A percentile compares a stretch with the other conserved stretches of the same genome.
Evolutionary conservation across 495 filamentous ascomycete genomes (phyloP).

Genomic region (Aspergillus mulundensis): DNA sequence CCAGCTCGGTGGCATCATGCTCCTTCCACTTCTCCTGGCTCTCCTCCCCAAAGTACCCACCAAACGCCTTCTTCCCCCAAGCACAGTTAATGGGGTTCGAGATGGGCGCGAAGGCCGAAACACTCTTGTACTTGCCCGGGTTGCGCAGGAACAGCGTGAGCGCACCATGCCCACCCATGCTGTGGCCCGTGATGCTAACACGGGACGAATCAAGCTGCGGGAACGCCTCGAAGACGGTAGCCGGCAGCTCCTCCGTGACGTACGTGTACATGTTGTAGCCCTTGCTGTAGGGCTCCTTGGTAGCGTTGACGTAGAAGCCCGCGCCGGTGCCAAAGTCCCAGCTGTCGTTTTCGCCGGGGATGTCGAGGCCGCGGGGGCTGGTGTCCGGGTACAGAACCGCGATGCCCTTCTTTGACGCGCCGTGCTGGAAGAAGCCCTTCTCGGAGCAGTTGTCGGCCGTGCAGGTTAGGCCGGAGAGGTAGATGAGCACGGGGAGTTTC

Average conservation of each 20-base stretch:
- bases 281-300: slow-evolving; percentile 60
- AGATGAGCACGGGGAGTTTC: slow-evolving; percentile 85
- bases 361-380: slow-evolving; percentile 75
- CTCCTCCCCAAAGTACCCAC: slow-evolving; percentile 78
- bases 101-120: slow-evolving; percentile 90
- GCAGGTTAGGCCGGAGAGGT: slow-evolving; percentile 91
- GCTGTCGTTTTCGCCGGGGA: slow-evolving; percentile 73
- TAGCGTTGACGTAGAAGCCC: slow-evolving; percentile 94
- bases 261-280: slow-evolving; percentile 95
- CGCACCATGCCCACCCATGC: slow-evolving; percentile 96
- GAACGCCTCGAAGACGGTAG: slow-evolving; percentile 64
- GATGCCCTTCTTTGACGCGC: slow-evolving; percentile 71
- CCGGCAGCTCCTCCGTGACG: slow-evolving; percentile 74
- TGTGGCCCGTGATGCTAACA: slow-evolving; percentile 84
- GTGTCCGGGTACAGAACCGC: slow-evolving; percentile 94
- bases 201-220: slow-evolving; percentile 59
- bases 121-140: slow-evolving; percentile 80
- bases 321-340: slow-evolving; percentile 92
- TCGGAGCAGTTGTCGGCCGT: slow-evolving; percentile 94
- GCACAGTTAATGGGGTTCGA: slow-evolving; percentile 78
- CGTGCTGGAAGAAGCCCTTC: slow-evolving; percentile 88
- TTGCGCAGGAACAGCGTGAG: slow-evolving; percentile 89
- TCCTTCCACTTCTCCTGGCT: slow-evolving; percentile 71
- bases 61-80: slow-evolving; percentile 95
- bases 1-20: slow-evolving; percentile 89